A percentile compares a stretch with the other conserved stretches of the same genome.
Evolutionary conservation across 1,284 basidiomycete species (phyloP).

Genomic region (Coniophora puteana): DNA sequence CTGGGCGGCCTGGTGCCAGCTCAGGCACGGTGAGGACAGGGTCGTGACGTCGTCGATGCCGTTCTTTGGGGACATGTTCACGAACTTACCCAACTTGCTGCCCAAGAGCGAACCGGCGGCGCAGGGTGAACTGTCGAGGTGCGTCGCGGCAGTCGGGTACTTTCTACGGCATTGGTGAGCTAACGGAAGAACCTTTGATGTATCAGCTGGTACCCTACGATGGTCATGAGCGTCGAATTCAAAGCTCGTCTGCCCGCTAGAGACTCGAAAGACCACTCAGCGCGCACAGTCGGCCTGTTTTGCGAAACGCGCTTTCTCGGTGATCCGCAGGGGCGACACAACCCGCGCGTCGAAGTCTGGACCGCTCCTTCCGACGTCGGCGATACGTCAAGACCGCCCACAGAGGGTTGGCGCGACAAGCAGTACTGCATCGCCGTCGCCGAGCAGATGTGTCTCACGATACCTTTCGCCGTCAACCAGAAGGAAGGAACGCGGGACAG

Average conservation of each 20-base stretch:
- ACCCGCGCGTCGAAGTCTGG: slow-evolving; percentile 58
- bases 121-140: slow-evolving; percentile 13
- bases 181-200: slow-evolving; percentile 23
- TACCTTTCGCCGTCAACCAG: slow-evolving; percentile 44
- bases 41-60: slow-evolving; percentile 45
- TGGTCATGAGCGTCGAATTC: slow-evolving; percentile 56
- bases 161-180: not conserved
- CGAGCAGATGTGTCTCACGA: slow-evolving; percentile 52
- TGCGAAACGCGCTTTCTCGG: slow-evolving; percentile 45
- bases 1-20: slow-evolving; percentile 55
- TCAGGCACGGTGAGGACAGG: slow-evolving; percentile 37
- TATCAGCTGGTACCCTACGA: slow-evolving; percentile 63
- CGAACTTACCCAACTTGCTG: slow-evolving; percentile 41
- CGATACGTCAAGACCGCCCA: too few species aligned
- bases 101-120: slow-evolving; percentile 26
- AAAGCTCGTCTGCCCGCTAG: slow-evolving; percentile 50
- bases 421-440: slow-evolving; percentile 60
- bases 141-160: slow-evolving; percentile 7
- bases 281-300: slow-evolving; percentile 52
- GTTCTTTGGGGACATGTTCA: slow-evolving; percentile 52
- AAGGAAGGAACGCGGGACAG: slow-evolving; percentile 27
- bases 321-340: slow-evolving; percentile 51
- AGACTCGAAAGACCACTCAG: slow-evolving; percentile 35
- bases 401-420: slow-evolving; percentile 53
- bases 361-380: slow-evolving; percentile 54